Conservation (phyloP, 345 rosid genomes). For the Dipteronia sinensis region DNA sequence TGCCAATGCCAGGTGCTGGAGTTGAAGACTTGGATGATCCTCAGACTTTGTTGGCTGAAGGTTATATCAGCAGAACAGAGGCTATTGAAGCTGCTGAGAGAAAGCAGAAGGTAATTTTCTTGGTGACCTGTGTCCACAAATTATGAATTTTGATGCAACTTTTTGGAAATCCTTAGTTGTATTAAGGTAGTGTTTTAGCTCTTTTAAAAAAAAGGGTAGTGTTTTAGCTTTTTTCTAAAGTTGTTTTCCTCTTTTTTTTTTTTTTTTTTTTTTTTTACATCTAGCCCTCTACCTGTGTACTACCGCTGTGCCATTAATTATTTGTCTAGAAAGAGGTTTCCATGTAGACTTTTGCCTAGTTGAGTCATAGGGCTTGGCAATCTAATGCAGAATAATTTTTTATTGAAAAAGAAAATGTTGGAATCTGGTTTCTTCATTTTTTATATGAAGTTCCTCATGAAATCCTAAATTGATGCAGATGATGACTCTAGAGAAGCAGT, state of each 20-base stretch:
- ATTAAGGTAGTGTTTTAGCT: not conserved
- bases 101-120: constrained; percentile 52
- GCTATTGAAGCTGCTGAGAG: constrained; percentile 74
- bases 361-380: not conserved
- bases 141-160: not conserved
- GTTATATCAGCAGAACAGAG: constrained; percentile 67
- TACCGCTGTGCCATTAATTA: not conserved
- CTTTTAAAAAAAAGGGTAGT: not conserved
- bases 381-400: not conserved
- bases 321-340: not conserved
- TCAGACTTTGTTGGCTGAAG: constrained; percentile 69
- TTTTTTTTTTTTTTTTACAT: not conserved
- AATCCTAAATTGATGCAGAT: constrained; percentile 45
- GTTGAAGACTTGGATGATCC: constrained; percentile 78
- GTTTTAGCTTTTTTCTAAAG: not conserved
- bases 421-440: not conserved
- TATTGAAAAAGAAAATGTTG: not conserved
- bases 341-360: not conserved
- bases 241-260: not conserved
- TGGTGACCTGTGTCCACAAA: not conserved
- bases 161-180: not conserved
- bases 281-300: not conserved
- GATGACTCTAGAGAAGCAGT: constrained; percentile 70
- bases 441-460: not conserved
- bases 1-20: constrained; percentile 82